These are phyloP conservation scores for Naganishia sp. DNA, from an alignment of 1,284 basidiomycete species.

Conservation along the genomic window DNA sequence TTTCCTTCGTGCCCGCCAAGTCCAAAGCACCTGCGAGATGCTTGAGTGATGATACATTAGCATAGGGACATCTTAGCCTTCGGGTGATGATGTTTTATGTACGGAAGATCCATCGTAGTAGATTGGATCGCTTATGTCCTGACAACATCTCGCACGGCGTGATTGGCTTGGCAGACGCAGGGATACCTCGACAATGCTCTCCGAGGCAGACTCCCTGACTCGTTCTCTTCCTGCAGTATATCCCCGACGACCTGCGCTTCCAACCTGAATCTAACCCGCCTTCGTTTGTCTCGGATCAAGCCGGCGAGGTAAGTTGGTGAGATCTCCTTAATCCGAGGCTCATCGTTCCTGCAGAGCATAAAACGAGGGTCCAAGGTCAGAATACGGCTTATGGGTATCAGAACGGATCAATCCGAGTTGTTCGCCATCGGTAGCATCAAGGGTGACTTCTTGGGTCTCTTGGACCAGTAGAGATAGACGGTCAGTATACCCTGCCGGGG, in stretches of 20 bases:
- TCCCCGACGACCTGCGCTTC: constrained; percentile 33
- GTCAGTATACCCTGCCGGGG: not conserved
- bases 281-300: constrained; percentile 29
- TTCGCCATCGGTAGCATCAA: constrained; percentile 93
- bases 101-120: constrained; percentile 36
- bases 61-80: constrained; percentile 37
- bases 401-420: constrained; percentile 98
- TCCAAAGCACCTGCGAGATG: constrained; percentile 23
- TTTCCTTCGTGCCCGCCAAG: not conserved
- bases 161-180: not conserved
- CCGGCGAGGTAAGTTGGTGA: constrained; percentile 33
- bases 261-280: constrained; percentile 34
- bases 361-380: constrained; percentile 90
- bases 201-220: not conserved
- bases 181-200: constrained; percentile 33
- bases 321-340: not conserved
- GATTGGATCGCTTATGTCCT: constrained; percentile 35
- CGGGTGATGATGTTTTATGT: constrained; percentile 35
- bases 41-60: constrained; percentile 35
- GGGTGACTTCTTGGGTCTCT: constrained; percentile 88
- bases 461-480: constrained; percentile 45
- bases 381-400: constrained; percentile 93
- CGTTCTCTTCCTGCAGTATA: constrained; percentile 28
- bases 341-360: constrained; percentile 56
- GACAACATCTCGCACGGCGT: constrained; percentile 34